Percentiles rank a stretch among this genome's conserved stretches.
These are phyloP conservation scores for Botrytis paeoniae DNA, from an alignment of 2,329 filamentous ascomycete species.

Conservation along the genomic window DNA sequence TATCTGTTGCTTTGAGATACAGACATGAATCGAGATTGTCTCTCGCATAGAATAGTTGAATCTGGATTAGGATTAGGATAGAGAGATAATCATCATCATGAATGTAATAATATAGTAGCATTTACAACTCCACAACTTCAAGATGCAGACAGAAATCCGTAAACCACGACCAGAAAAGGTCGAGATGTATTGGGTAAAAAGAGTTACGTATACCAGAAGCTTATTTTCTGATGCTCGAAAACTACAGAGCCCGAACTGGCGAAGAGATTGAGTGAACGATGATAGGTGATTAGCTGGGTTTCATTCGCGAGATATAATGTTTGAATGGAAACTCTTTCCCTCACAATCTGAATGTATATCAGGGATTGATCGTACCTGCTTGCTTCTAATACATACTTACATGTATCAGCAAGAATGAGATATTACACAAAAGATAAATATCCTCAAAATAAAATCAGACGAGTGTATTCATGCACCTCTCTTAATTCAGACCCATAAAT, in stretches of 20 bases:
- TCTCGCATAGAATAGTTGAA: neutral
- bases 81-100: too few species aligned
- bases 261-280: neutral
- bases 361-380: neutral
- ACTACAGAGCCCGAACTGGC: neutral
- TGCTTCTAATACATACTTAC: neutral
- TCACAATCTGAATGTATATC: neutral
- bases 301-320: neutral
- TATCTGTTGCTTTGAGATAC: neutral
- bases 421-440: neutral
- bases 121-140: neutral
- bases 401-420: neutral
- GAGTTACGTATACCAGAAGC: neutral
- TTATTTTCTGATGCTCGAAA: neutral
- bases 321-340: neutral
- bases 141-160: neutral
- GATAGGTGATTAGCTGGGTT: neutral
- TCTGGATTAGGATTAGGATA: neutral
- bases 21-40: too few species aligned
- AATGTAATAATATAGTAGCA: neutral
- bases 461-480: neutral
- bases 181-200: neutral
- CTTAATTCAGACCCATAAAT: neutral
- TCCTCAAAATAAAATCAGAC: neutral
- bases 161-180: too few species aligned